A percentile compares a stretch with the other conserved stretches of the same genome.
Evolutionary conservation across 2,329 filamentous ascomycete species (phyloP).

Genomic region (Sarocladium oryzae): DNA sequence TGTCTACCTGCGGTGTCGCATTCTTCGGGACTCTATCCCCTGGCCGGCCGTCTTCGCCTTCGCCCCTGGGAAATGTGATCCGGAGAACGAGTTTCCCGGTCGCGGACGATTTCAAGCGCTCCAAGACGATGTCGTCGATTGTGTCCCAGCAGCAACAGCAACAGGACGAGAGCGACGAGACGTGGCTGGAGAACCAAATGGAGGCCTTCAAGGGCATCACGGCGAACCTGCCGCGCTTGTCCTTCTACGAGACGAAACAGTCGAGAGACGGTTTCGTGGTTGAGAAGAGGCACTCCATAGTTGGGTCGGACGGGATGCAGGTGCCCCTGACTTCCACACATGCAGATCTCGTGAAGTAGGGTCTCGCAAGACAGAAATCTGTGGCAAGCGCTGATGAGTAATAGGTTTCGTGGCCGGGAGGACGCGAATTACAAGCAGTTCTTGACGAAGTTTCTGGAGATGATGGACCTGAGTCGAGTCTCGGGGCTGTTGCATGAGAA

Average conservation of each 20-base stretch:
- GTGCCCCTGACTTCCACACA: conserved; percentile 18
- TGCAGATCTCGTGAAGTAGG: conserved; percentile 16
- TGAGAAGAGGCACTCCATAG: conserved; percentile 18
- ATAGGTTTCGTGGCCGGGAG: conserved; percentile 18
- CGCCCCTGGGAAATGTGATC: conserved; percentile 19
- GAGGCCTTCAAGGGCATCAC: conserved; percentile 21
- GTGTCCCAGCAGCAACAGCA: conserved; percentile 6
- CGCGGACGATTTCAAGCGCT: conserved; percentile 7
- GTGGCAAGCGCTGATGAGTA: not conserved
- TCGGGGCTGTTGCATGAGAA: conserved; percentile 16
- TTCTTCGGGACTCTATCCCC: conserved; percentile 21
- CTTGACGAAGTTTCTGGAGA: conserved; percentile 16
- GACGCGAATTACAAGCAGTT: conserved; percentile 20
- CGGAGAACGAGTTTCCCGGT: conserved; percentile 18
- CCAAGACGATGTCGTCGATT: not conserved
- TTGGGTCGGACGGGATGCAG: conserved; percentile 19
- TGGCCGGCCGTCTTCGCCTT: conserved; percentile 17
- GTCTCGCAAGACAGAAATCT: too few relatives aligned
- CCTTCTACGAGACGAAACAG: conserved; percentile 21
- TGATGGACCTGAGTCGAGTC: conserved; percentile 14
- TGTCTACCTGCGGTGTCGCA: conserved; percentile 20
- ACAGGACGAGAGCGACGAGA: conserved; percentile 15
- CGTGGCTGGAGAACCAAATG: conserved; percentile 22
- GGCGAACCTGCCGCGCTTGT: conserved; percentile 17
- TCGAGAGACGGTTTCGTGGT: conserved; percentile 19